Evolutionary conservation across 169 alveolate genomes (phyloP).

Genomic region (Eimeria maxima): DNA sequence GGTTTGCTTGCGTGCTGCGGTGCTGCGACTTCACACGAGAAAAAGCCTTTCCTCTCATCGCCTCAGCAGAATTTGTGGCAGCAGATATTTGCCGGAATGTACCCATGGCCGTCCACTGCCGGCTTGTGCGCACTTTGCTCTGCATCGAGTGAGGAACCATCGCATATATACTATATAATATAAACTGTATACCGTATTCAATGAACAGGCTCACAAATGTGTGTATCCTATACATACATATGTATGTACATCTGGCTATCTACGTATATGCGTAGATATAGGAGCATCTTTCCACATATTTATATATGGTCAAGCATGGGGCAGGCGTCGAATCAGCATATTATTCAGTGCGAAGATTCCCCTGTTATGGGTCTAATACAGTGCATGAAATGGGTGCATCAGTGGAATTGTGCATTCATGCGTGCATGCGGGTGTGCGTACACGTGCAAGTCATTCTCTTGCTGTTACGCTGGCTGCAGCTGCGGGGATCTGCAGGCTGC

Average conservation of each 20-base stretch:
- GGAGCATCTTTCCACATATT: background rate
- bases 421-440: background rate
- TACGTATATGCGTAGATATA: no score
- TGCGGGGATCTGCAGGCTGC: constrained; percentile 63
- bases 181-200: no score
- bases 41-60: constrained; percentile 23
- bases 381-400: background rate
- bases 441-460: background rate
- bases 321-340: background rate
- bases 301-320: background rate
- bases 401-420: background rate
- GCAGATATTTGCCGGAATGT: constrained; percentile 47
- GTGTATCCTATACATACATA: no score
- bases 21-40: constrained; percentile 36
- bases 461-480: constrained; percentile 11
- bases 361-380: background rate
- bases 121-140: constrained; percentile 13
- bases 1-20: constrained; percentile 63
- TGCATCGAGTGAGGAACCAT: constrained; percentile 15
- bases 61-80: constrained; percentile 33
- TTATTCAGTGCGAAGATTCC: background rate
- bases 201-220: no score
- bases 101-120: constrained; percentile 28
- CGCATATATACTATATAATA: background rate
- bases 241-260: background rate